Conservation (phyloP, 768 basidiomycete genomes). For the Sporobolomyces pararoseus region DNA sequence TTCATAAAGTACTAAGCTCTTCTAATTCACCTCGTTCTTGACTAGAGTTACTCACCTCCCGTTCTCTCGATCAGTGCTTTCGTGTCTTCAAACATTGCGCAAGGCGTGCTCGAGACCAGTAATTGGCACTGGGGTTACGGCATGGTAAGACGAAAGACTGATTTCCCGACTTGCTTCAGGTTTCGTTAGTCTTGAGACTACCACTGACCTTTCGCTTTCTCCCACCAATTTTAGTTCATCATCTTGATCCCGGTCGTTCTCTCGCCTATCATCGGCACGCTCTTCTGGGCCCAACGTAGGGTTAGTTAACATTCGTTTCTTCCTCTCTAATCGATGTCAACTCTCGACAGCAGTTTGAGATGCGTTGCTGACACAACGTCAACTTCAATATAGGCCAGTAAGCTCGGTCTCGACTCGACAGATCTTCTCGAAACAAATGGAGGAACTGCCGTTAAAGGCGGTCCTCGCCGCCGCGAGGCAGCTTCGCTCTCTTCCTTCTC, state of each 20-base stretch:
- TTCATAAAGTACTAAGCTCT: constrained; percentile 44
- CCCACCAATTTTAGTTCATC: constrained; percentile 42
- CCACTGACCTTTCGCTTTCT: neutral
- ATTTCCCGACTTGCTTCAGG: no score
- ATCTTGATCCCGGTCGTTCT: constrained; percentile 49
- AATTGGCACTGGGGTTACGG: constrained; percentile 53
- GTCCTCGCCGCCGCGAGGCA: constrained; percentile 15
- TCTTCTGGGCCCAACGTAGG: constrained; percentile 43
- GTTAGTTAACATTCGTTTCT: neutral
- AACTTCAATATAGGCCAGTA: constrained; percentile 34
- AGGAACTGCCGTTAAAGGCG: constrained; percentile 17
- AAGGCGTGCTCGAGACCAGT: constrained; percentile 29
- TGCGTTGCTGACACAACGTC: no score
- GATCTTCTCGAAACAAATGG: constrained; percentile 33
- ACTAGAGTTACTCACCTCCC: no score
- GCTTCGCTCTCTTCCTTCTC: constrained; percentile 2
- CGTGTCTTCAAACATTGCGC: constrained; percentile 50
- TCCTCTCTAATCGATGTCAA: no score
- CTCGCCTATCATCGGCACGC: constrained; percentile 37
- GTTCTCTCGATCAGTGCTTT: constrained; percentile 46
- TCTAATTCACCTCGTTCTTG: neutral
- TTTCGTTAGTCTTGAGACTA: neutral
- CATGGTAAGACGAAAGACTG: constrained; percentile 43
- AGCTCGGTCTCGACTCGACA: constrained; percentile 43
- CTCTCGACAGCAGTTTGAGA: no score